These are phyloP conservation scores for Madurella fahalii DNA, from an alignment of 2,329 filamentous ascomycete species.

Conservation along the genomic window DNA sequence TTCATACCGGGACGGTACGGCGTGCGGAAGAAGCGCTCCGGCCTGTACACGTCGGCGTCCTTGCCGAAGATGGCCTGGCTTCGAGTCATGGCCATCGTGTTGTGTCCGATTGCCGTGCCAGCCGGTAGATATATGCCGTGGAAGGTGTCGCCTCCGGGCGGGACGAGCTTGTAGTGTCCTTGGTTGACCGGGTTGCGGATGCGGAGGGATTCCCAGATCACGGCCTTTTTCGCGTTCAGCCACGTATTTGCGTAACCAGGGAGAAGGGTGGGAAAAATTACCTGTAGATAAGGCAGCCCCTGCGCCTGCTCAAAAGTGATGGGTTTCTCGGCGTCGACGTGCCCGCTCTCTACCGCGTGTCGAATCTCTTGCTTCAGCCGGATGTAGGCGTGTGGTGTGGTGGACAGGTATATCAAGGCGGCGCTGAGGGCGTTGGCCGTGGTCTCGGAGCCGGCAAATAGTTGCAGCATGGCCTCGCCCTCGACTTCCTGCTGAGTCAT, in stretches of 20 bases:
- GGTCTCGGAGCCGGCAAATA: constrained; percentile 21
- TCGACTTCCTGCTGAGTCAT: constrained; percentile 37
- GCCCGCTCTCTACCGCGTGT: constrained; percentile 9
- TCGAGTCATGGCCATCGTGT: constrained; percentile 14
- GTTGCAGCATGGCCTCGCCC: constrained; percentile 34
- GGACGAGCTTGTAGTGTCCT: constrained; percentile 22
- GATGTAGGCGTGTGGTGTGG: constrained; percentile 1
- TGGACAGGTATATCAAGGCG: constrained; percentile 11
- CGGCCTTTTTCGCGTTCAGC: constrained; percentile 9
- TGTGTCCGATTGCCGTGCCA: constrained; percentile 11
- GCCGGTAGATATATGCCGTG: constrained; percentile 19
- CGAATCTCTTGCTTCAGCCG: constrained; percentile 17
- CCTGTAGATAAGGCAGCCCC: constrained; percentile 40
- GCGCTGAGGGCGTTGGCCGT: neutral
- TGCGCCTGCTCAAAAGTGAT: constrained; percentile 27
- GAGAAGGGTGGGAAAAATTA: neutral
- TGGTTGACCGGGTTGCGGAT: constrained; percentile 18
- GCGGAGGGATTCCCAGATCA: constrained; percentile 27
- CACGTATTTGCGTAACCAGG: neutral
- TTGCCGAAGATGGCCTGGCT: constrained; percentile 30
- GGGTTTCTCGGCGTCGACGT: constrained; percentile 5
- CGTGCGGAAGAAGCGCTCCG: constrained; percentile 42
- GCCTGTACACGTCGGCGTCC: constrained; percentile 40
- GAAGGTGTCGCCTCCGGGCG: constrained; percentile 26
- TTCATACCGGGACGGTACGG: neutral